Conservation (phyloP, 1,284 basidiomycete species). For the Calocybe gambosa region DNA sequence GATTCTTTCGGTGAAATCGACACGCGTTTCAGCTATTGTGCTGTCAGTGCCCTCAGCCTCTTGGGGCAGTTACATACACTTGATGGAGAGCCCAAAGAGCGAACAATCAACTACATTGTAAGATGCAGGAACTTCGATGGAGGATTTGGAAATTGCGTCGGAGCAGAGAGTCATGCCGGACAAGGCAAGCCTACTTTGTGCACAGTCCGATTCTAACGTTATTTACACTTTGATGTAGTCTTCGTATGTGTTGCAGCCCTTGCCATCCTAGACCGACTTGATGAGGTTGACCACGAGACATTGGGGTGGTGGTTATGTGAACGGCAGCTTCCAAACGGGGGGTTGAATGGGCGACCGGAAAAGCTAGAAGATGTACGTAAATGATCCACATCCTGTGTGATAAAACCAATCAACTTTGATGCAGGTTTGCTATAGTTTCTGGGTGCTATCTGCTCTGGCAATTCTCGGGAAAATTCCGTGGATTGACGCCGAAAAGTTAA, state of each 20-base stretch:
- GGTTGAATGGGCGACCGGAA: conserved; percentile 92
- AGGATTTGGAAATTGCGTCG: conserved; percentile 80
- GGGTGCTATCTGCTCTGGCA: conserved; percentile 87
- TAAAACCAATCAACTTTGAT: neutral
- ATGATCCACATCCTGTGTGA: neutral
- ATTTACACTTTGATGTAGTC: conserved; percentile 44
- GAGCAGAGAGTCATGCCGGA: conserved; percentile 89
- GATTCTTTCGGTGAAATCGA: conserved; percentile 89
- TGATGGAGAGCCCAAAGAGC: conserved; percentile 40
- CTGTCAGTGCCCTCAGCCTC: conserved; percentile 77
- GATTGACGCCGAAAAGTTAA: conserved; percentile 86
- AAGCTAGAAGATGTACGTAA: conserved; percentile 90
- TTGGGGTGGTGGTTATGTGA: conserved; percentile 93
- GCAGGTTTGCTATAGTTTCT: conserved; percentile 96
- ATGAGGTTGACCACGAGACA: conserved; percentile 70
- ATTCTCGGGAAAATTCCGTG: conserved; percentile 83
- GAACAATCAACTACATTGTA: conserved; percentile 69
- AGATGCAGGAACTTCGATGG: conserved; percentile 93
- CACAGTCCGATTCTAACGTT: neutral
- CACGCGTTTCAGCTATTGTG: conserved; percentile 88
- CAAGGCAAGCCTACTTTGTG: conserved; percentile 47
- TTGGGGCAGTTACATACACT: conserved; percentile 66
- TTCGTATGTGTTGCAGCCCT: conserved; percentile 88
- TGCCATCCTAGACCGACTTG: conserved; percentile 79
- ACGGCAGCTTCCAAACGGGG: conserved; percentile 88